Evolutionary conservation across 2,329 filamentous ascomycete species (phyloP).

Genomic region (Neopestalotiopsis clavispora): DNA sequence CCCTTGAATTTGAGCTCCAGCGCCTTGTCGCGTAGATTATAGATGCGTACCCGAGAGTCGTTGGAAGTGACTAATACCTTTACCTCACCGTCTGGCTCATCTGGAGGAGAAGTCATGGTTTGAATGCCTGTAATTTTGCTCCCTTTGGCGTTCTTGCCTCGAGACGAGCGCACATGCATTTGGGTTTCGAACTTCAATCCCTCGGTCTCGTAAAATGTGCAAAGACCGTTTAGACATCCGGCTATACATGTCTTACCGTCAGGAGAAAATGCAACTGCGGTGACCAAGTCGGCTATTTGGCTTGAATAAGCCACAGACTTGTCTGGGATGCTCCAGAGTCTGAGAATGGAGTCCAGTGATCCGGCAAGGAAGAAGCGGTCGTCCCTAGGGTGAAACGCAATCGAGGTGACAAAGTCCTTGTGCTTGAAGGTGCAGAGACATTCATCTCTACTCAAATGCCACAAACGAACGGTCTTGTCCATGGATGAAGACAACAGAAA

Average conservation of each 20-base stretch:
- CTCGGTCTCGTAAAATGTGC: conserved; percentile 91
- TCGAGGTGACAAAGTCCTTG: conserved; percentile 92
- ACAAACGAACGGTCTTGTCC: conserved; percentile 95
- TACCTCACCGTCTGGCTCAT: conserved; percentile 62
- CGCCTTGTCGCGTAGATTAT: conserved; percentile 83
- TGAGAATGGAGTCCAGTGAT: conserved; percentile 84
- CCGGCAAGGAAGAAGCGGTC: conserved; percentile 97
- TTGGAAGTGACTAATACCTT: conserved; percentile 93
- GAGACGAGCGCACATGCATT: conserved; percentile 89
- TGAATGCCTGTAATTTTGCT: conserved; percentile 97
- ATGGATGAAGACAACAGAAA: conserved; percentile 95
- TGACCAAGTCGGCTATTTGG: conserved; percentile 84
- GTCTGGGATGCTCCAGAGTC: conserved; percentile 96
- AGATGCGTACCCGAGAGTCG: conserved; percentile 88
- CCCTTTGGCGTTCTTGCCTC: conserved; percentile 92
- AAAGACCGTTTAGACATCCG: conserved; percentile 83
- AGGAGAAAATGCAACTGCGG: conserved; percentile 90
- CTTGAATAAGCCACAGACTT: conserved; percentile 87
- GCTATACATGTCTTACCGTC: conserved; percentile 91
- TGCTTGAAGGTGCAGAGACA: conserved; percentile 95
- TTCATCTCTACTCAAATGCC: conserved; percentile 85
- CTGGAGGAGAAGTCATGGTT: conserved; percentile 65
- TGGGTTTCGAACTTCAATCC: conserved; percentile 83
- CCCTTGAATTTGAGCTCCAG: conserved; percentile 91
- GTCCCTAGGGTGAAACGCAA: conserved; percentile 91